Conservation (phyloP, 257 asterid genomes). For the Cinchona pubescens region DNA sequence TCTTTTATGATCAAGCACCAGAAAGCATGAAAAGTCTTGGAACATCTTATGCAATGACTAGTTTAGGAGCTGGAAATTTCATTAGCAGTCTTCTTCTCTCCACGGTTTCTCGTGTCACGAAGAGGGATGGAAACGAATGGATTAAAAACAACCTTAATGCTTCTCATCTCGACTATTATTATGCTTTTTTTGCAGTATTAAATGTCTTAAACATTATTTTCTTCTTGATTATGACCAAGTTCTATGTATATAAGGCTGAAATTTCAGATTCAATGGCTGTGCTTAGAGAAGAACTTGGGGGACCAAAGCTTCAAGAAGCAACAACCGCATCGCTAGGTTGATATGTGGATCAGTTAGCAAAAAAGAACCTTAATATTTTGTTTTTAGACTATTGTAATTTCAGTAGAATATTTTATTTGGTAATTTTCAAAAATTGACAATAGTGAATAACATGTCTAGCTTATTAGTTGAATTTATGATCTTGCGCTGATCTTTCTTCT, state of each 20-base stretch:
- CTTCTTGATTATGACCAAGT: constrained; percentile 47
- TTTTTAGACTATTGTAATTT: no score
- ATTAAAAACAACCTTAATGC: constrained; percentile 66
- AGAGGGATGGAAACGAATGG: constrained; percentile 51
- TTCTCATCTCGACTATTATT: constrained; percentile 74
- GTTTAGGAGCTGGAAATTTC: constrained; percentile 65
- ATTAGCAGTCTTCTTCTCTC: constrained; percentile 67
- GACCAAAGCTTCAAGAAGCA: constrained; percentile 24
- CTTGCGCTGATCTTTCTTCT: background rate
- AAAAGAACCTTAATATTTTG: no score
- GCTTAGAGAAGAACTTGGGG: constrained; percentile 48
- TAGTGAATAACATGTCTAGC: no score
- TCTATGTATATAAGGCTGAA: constrained; percentile 74
- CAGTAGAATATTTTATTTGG: no score
- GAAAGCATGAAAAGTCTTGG: constrained; percentile 90
- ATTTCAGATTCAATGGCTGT: constrained; percentile 65
- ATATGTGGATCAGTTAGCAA: background rate
- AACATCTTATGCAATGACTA: constrained; percentile 62
- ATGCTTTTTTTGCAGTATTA: constrained; percentile 52
- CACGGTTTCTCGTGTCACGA: constrained; percentile 48
- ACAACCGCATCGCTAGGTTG: constrained; percentile 5
- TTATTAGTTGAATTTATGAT: no score
- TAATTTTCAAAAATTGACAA: background rate
- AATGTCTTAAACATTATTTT: constrained; percentile 49
- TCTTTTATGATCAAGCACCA: constrained; percentile 86